phyloP scores from a whole-genome alignment of 352 stramenopile genomes.

The Phytopythium oedochilum region DNA sequence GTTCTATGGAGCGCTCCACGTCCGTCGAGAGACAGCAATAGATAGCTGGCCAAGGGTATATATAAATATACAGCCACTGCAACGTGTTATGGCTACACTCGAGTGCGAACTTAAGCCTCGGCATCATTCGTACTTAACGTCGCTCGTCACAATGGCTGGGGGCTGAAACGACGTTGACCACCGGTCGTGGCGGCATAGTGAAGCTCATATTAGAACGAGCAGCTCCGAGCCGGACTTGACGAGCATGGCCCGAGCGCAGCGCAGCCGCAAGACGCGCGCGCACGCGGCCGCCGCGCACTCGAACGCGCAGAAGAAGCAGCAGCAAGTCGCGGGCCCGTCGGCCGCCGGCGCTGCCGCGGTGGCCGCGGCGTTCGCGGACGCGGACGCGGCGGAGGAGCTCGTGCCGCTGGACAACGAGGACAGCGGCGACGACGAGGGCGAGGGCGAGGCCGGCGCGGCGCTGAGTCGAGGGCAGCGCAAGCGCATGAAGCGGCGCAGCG shows the following conservation, averaged over 20 bases:
- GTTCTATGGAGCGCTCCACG: too few species aligned
- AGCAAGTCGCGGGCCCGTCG: slow-evolving; percentile 10
- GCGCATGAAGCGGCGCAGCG: slow-evolving; percentile 69
- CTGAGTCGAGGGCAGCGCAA: slow-evolving; percentile 83
- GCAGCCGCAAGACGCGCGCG: slow-evolving; percentile 46
- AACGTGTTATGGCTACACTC: too few species aligned
- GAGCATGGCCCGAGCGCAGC: slow-evolving; percentile 49
- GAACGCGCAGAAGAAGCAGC: slow-evolving; percentile 20
- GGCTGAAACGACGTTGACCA: background rate
- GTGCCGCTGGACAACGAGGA: slow-evolving; percentile 26
- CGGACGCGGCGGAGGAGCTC: slow-evolving; percentile 25
- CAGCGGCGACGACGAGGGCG: slow-evolving; percentile 23
- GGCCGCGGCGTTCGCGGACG: slow-evolving; percentile 51
- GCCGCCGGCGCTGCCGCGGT: slow-evolving; percentile 51
- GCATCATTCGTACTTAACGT: background rate
- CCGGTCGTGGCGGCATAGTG: background rate
- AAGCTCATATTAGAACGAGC: background rate
- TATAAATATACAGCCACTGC: too few species aligned
- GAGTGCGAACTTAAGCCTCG: too few species aligned
- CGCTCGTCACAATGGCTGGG: background rate
- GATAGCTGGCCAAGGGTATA: too few species aligned
- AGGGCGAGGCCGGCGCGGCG: slow-evolving; percentile 18
- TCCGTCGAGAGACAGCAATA: too few species aligned
- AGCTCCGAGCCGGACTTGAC: background rate
- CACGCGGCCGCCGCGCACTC: slow-evolving; percentile 50